These are phyloP conservation scores for Cyberlindnera lachancei DNA, from an alignment of 805 yeast species.

Conservation along the genomic window DNA sequence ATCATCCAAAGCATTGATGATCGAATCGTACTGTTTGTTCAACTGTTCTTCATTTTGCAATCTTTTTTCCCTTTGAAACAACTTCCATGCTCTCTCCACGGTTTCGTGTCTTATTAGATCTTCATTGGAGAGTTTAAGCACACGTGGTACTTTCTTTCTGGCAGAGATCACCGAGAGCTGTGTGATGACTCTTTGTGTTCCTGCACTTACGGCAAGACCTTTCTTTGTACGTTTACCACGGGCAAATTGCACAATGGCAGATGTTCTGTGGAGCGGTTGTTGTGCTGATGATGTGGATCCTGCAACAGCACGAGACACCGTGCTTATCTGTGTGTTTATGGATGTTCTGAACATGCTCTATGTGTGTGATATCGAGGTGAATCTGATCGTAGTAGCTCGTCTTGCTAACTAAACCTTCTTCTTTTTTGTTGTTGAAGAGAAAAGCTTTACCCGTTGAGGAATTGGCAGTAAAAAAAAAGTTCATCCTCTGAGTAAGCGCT, in stretches of 20 bases:
- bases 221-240: constrained; percentile 47
- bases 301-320: constrained; percentile 9
- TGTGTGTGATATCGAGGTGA: too few species aligned
- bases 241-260: constrained; percentile 20
- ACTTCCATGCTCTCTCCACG: constrained; percentile 76
- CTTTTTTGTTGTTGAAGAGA: too few species aligned
- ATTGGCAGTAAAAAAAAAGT: too few species aligned
- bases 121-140: constrained; percentile 67
- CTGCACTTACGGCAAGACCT: constrained; percentile 32
- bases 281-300: neutral
- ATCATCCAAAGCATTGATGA: constrained; percentile 66
- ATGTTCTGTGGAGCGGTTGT: neutral
- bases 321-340: constrained; percentile 1
- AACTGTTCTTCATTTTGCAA: constrained; percentile 35
- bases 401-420: too few species aligned
- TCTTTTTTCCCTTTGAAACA: constrained; percentile 47
- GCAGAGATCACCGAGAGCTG: constrained; percentile 79
- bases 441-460: too few species aligned
- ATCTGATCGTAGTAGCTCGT: too few species aligned
- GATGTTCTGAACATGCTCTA: neutral
- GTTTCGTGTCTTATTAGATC: constrained; percentile 81
- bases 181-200: constrained; percentile 39
- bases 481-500: too few species aligned
- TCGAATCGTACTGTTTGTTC: constrained; percentile 54
- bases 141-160: constrained; percentile 78